Evolutionary conservation across 139 green algal genomes (phyloP).

Genomic region (Coelastrella sp.): DNA sequence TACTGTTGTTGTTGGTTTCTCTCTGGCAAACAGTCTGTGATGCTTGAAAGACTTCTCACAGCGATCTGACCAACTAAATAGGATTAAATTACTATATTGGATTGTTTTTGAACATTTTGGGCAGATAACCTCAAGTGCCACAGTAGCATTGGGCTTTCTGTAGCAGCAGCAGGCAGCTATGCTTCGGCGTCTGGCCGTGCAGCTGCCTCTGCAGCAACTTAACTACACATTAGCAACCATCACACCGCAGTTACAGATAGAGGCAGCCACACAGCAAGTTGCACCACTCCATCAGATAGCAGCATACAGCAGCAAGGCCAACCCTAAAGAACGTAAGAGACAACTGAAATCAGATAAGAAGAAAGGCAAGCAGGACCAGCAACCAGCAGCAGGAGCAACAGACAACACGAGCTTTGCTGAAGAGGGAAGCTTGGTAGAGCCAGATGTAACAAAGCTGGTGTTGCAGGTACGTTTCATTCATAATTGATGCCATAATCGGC

Average conservation of each 20-base stretch:
- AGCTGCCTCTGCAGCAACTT: constrained; percentile 20
- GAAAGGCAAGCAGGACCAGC: background rate
- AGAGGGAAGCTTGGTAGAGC: background rate
- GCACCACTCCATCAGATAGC: background rate
- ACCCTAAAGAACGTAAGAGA: constrained; percentile 13
- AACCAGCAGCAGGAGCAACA: background rate
- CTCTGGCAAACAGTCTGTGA: too few relatives aligned
- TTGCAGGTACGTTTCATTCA: background rate
- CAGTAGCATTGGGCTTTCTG: background rate
- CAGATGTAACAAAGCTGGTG: constrained; percentile 33
- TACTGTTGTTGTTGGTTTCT: too few relatives aligned
- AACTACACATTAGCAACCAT: background rate
- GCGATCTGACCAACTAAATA: too few relatives aligned
- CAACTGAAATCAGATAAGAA: constrained; percentile 2
- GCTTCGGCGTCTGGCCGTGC: background rate
- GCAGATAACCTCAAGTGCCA: too few relatives aligned
- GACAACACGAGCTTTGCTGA: background rate
- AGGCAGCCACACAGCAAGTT: constrained; percentile 11
- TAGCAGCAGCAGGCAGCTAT: background rate
- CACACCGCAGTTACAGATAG: background rate
- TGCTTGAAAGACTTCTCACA: too few relatives aligned
- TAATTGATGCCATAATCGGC: too few relatives aligned
- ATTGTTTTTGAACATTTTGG: too few relatives aligned
- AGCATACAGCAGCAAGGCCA: constrained; percentile 10
- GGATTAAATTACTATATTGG: too few relatives aligned